phyloP scores from a whole-genome alignment of 129 eudicot species.

The Chrysanthemum lavandulifolium region DNA sequence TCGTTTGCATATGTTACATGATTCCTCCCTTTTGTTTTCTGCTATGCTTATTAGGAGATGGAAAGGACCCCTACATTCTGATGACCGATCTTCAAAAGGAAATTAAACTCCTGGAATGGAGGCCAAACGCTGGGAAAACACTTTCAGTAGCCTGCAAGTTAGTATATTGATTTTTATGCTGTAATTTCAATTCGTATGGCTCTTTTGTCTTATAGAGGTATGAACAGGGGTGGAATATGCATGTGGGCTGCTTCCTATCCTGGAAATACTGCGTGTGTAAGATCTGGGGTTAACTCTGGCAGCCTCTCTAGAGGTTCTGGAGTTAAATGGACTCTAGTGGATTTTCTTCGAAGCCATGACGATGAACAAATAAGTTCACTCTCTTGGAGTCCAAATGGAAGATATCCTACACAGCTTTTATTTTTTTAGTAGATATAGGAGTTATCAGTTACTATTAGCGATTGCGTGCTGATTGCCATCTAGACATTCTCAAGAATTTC shows the following conservation, averaged over 20 bases:
- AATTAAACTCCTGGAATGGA: conserved; percentile 13
- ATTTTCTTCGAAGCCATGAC: conserved; percentile 48
- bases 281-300: conserved; percentile 67
- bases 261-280: conserved; percentile 80
- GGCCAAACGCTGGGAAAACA: conserved; percentile 12
- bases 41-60: not conserved
- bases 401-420: conserved; percentile 64
- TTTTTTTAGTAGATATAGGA: conserved; percentile 1
- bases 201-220: conserved; percentile 5
- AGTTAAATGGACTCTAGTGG: conserved; percentile 51
- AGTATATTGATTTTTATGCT: conserved; percentile 30
- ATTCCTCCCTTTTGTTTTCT: not conserved
- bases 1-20: not conserved
- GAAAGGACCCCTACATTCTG: conserved; percentile 44
- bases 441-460: conserved; percentile 4
- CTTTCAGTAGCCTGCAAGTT: conserved; percentile 77
- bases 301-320: conserved; percentile 22
- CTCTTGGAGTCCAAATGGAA: conserved; percentile 99
- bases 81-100: conserved; percentile 9
- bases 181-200: not conserved
- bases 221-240: conserved; percentile 92
- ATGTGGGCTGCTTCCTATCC: conserved; percentile 96
- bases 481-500: conserved; percentile 10
- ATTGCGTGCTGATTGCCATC: not conserved
- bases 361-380: conserved; percentile 83